Conservation (phyloP, 805 yeast species). For the Candida yuanshanica region DNA sequence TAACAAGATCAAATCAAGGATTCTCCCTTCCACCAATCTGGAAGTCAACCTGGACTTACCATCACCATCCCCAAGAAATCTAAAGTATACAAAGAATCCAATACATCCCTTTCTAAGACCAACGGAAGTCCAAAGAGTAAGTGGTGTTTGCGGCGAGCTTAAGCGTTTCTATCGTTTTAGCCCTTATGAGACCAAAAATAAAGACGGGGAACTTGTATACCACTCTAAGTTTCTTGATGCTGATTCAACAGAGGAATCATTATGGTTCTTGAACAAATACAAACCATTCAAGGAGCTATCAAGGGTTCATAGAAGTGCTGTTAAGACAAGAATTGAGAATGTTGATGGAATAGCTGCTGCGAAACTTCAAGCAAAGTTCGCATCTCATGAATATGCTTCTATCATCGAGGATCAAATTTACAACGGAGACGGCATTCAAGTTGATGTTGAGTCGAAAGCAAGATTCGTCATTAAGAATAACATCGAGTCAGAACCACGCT, state of each 20-base stretch:
- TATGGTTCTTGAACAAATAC: neutral
- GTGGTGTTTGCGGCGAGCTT: neutral
- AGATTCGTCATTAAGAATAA: neutral
- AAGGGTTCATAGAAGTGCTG: neutral
- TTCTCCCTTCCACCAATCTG: neutral
- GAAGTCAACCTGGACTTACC: neutral
- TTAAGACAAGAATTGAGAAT: neutral
- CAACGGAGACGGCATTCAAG: neutral
- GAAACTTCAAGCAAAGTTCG: neutral
- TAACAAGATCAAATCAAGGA: slow-evolving; percentile 4
- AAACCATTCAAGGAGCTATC: neutral
- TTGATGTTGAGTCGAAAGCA: neutral
- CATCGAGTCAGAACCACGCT: neutral
- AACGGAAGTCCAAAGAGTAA: neutral
- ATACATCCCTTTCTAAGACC: neutral
- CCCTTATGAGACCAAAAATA: neutral
- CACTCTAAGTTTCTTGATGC: neutral
- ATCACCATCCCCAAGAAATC: neutral
- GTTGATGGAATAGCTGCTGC: neutral
- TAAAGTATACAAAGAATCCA: neutral
- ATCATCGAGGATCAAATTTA: neutral
- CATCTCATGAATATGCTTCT: neutral
- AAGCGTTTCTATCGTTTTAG: neutral
- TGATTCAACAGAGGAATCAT: neutral
- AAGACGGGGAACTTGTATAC: neutral